Evolutionary conservation across 768 basidiomycete genomes (phyloP), one percentile per base, ranked within the genome.

Genomic region (Tylopilus plumbeoviolaceoides): DNA sequence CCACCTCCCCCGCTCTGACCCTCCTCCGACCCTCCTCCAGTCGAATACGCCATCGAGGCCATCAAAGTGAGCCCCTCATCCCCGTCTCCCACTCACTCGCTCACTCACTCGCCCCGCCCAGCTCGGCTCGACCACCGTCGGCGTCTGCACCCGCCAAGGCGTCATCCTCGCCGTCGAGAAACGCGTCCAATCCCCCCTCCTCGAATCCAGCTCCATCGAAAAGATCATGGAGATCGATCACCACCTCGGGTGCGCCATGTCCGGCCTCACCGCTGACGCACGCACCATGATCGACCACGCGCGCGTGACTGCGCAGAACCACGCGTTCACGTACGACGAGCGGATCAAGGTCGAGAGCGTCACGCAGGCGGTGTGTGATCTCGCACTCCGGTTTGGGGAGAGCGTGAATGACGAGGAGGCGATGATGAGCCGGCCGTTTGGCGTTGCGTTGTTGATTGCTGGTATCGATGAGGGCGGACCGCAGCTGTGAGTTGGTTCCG

Each of bases 221-320:
- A 98, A 98, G 79, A 98, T 98, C 69, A 98, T 99, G 95, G 97
- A 99, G 76, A 98, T 99, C 64, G 97, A 98, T 74, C 59, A 71
- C 12, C 97, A 99, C 74, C 84, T 99, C 54, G 97, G 94, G 10
- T 98, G 95, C 62, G 97, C 97, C 53, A 98, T 98, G 95, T 95
- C 92, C 43, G 90, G 90, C 30, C 80, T 99, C 56, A 97, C 93
- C 51, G 95, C 97, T 50, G 97, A 99, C 73, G 95, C 97, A 42
- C 84, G 97, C 57, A 99, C 97, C 44, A 99, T 99, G 91, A 91
- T 99, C 71, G 97, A 99, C 80, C 97, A 99, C 67, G 97, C 97
- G 25, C 83, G 97, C 55, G 95, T 99, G 53, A 98, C 97, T 6
- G 82, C 91, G 14, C 91, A 95, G 71, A 94, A 92, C 71, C 97